Evolutionary conservation across 2,329 filamentous ascomycete genomes (phyloP).

Genomic region (Penicillium decumbens): DNA sequence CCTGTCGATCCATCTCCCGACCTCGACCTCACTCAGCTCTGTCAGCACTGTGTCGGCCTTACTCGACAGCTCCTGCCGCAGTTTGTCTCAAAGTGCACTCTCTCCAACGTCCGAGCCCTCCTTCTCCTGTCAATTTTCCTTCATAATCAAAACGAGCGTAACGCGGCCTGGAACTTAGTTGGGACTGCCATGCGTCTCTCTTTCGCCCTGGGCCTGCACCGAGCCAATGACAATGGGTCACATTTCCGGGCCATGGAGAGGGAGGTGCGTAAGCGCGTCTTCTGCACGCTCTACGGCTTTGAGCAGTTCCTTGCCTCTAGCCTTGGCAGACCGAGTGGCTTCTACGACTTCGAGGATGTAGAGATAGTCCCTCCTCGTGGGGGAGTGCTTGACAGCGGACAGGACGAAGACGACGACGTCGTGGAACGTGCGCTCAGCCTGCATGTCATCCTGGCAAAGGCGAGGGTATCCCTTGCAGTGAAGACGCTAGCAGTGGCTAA

Average conservation of each 20-base stretch:
- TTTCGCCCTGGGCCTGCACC: conserved; percentile 30
- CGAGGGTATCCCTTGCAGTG: conserved; percentile 7
- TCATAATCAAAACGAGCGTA: conserved; percentile 40
- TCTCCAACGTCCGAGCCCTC: conserved; percentile 33
- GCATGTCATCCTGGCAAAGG: conserved; percentile 8
- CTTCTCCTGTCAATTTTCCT: conserved; percentile 34
- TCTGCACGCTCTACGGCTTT: conserved; percentile 38
- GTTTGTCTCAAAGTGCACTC: conserved; percentile 31
- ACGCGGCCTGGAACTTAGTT: conserved; percentile 32
- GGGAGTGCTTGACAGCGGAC: conserved; percentile 4
- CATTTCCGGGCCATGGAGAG: conserved; percentile 34
- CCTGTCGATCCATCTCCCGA: conserved; percentile 17
- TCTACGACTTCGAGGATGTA: conserved; percentile 37
- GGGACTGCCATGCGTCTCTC: conserved; percentile 29
- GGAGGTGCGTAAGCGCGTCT: conserved; percentile 35
- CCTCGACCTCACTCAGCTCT: conserved; percentile 27
- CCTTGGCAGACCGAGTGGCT: conserved; percentile 34
- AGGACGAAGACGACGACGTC: conserved; percentile 25
- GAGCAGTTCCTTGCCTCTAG: conserved; percentile 39
- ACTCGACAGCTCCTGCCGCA: conserved; percentile 27
- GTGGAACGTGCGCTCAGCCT: conserved; percentile 32
- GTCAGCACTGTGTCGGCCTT: conserved; percentile 13
- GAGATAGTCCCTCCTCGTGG: conserved; percentile 5
- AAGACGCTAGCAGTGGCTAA: conserved; percentile 3
- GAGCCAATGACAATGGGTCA: conserved; percentile 13